phyloP scores from a whole-genome alignment of 148 eudicot species.

The Nyssa sinensis region DNA sequence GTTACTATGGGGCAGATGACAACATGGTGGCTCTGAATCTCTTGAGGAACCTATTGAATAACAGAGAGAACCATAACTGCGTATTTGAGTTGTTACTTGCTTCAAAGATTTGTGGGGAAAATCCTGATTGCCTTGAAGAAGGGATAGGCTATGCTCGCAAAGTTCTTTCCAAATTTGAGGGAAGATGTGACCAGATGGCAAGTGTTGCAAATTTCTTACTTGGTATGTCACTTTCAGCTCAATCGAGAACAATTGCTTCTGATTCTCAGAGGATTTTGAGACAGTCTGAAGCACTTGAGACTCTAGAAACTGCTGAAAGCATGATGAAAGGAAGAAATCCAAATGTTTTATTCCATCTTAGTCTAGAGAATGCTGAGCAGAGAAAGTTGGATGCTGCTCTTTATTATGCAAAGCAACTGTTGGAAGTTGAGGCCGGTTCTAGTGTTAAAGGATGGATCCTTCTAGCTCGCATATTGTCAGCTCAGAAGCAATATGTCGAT shows the following conservation, averaged over 20 bases:
- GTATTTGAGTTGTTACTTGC: constrained; percentile 50
- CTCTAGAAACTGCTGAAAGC: constrained; percentile 50
- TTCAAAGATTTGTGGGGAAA: constrained; percentile 45
- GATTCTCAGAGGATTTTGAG: constrained; percentile 49
- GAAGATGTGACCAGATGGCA: constrained; percentile 33
- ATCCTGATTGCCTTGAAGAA: constrained; percentile 31
- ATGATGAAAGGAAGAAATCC: constrained; percentile 36
- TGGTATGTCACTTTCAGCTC: constrained; percentile 58
- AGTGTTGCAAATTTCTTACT: constrained; percentile 53
- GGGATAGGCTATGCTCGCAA: constrained; percentile 38
- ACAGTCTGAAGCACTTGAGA: constrained; percentile 60
- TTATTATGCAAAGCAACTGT: constrained; percentile 55
- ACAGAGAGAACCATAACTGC: constrained; percentile 41
- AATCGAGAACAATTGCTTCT: constrained; percentile 39
- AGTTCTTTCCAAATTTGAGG: constrained; percentile 28
- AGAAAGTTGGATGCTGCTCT: constrained; percentile 85
- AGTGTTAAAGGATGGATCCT: constrained; percentile 72
- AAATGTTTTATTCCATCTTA: constrained; percentile 50
- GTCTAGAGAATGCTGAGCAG: constrained; percentile 83
- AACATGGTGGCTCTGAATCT: constrained; percentile 50
- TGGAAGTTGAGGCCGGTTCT: constrained; percentile 68
- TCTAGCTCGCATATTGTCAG: constrained; percentile 75
- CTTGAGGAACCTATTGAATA: constrained; percentile 45
- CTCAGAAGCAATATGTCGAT: constrained; percentile 60
- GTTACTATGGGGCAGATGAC: constrained; percentile 67